phyloP scores from a whole-genome alignment of 805 yeast species.

The Isabelozyma rhagii region DNA sequence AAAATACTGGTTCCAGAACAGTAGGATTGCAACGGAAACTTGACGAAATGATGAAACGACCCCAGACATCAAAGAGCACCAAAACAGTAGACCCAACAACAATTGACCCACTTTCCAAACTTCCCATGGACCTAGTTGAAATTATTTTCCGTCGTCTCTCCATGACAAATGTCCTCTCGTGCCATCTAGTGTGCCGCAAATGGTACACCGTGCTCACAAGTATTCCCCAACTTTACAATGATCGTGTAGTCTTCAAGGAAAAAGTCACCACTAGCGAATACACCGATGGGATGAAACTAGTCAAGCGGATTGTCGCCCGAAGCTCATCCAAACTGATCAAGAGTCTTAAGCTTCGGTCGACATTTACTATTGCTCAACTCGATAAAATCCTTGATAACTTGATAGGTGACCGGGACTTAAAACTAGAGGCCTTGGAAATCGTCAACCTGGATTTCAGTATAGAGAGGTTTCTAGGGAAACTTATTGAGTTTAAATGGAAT shows the following conservation, averaged over 20 bases:
- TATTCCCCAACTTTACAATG: slow-evolving; percentile 24
- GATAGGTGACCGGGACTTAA: slow-evolving; percentile 18
- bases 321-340: slow-evolving; percentile 14
- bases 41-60: background rate
- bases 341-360: slow-evolving; percentile 17
- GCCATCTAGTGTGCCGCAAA: slow-evolving; percentile 29
- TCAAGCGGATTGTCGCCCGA: slow-evolving; percentile 19
- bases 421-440: slow-evolving; percentile 22
- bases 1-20: too few species aligned
- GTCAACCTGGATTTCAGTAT: slow-evolving; percentile 21
- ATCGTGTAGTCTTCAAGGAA: slow-evolving; percentile 19
- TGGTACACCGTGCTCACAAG: slow-evolving; percentile 29
- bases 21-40: too few species aligned
- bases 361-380: slow-evolving; percentile 20
- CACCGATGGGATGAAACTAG: slow-evolving; percentile 21
- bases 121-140: slow-evolving; percentile 30
- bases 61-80: slow-evolving; percentile 12
- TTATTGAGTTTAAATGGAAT: slow-evolving; percentile 26
- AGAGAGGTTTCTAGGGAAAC: slow-evolving; percentile 18
- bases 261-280: slow-evolving; percentile 26
- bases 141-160: slow-evolving; percentile 20
- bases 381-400: slow-evolving; percentile 23
- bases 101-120: slow-evolving; percentile 23
- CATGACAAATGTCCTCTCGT: slow-evolving; percentile 16
- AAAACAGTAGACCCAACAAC: background rate